Evolutionary conservation across 2,329 filamentous ascomycete species (phyloP).

Genomic region (Ophiostoma himal-ulmi): DNA sequence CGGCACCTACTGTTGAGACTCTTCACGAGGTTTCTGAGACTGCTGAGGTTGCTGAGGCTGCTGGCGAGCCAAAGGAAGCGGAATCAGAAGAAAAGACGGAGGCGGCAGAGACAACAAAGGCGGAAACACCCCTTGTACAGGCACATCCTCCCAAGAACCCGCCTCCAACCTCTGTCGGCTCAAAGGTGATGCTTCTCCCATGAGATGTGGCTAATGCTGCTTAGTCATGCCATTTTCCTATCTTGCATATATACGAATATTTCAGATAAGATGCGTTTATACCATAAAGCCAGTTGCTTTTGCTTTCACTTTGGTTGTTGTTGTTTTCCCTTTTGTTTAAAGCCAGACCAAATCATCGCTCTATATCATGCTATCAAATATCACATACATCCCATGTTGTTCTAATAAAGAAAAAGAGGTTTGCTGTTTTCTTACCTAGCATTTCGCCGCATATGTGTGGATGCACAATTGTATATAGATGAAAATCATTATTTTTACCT

Average conservation of each 20-base stretch:
- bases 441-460: not conserved
- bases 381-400: not conserved
- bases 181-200: not conserved
- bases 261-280: conserved; percentile 2
- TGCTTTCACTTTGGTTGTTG: not conserved
- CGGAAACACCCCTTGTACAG: not conserved
- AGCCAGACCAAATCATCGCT: not conserved
- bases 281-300: conserved; percentile 7
- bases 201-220: not conserved
- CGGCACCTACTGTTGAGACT: not conserved
- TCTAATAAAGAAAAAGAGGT: not conserved
- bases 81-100: not conserved
- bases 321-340: not conserved
- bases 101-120: not conserved
- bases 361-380: conserved; percentile 10
- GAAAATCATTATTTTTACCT: not conserved
- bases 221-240: not conserved
- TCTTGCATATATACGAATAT: not conserved
- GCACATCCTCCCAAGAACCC: not conserved
- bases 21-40: not conserved
- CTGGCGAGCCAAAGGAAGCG: not conserved
- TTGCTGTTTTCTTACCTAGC: not conserved
- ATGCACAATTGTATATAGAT: not conserved
- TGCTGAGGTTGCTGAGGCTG: not conserved
- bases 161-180: not conserved